These are phyloP conservation scores for Xylaria palmicola DNA, from an alignment of 495 filamentous ascomycete genomes.

Conservation along the genomic window DNA sequence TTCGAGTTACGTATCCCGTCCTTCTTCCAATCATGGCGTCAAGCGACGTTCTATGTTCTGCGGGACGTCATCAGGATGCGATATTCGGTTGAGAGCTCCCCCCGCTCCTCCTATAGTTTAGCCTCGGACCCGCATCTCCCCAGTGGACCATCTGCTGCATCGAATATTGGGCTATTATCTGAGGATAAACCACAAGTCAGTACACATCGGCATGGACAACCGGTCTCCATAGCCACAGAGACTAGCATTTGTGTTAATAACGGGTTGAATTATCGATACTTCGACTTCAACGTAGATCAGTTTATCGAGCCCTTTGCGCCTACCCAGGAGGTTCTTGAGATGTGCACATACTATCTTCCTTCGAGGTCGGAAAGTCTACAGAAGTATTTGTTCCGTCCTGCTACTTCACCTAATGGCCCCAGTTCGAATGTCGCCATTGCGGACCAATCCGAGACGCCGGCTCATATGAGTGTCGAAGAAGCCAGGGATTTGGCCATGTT, in stretches of 20 bases:
- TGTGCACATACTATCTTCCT: slow-evolving; percentile 38
- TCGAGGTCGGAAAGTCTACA: slow-evolving; percentile 29
- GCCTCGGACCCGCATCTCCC: background rate
- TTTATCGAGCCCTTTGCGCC: slow-evolving; percentile 28
- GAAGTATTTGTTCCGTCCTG: slow-evolving; percentile 37
- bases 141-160: background rate
- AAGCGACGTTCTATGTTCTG: slow-evolving; percentile 47
- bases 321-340: slow-evolving; percentile 17
- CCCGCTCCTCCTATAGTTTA: background rate
- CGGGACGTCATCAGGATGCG: slow-evolving; percentile 35
- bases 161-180: slow-evolving; percentile 41
- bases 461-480: slow-evolving; percentile 47
- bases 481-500: slow-evolving; percentile 50
- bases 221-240: slow-evolving; percentile 25
- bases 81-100: background rate
- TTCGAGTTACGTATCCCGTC: slow-evolving; percentile 57
- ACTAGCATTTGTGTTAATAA: slow-evolving; percentile 46
- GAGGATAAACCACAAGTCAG: slow-evolving; percentile 41
- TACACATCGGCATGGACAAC: slow-evolving; percentile 40
- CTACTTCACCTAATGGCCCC: slow-evolving; percentile 22
- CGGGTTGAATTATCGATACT: slow-evolving; percentile 41
- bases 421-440: slow-evolving; percentile 49
- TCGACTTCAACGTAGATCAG: slow-evolving; percentile 16
- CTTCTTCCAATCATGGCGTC: slow-evolving; percentile 52
- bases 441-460: slow-evolving; percentile 42